Evolutionary conservation across 2,329 filamentous ascomycete genomes (phyloP).

Genomic region (Clonostachys solani): DNA sequence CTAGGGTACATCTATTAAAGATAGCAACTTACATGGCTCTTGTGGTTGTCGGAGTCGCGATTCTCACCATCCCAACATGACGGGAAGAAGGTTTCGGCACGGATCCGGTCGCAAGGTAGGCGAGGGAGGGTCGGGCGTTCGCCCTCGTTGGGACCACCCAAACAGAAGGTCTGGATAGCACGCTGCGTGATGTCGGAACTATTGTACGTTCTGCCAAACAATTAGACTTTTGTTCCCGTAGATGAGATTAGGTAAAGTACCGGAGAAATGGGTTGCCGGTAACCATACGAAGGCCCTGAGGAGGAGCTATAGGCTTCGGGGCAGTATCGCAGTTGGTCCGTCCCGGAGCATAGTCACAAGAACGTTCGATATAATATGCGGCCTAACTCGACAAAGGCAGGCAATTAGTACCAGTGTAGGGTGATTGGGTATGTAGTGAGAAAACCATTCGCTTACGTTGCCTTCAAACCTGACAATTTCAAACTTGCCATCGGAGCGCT

Average conservation of each 20-base stretch:
- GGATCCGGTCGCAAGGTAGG: slow-evolving; percentile 45
- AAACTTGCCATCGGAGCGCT: slow-evolving; percentile 52
- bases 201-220: slow-evolving; percentile 11
- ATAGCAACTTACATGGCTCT: slow-evolving; percentile 41
- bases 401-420: neutral
- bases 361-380: slow-evolving; percentile 16
- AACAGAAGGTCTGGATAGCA: slow-evolving; percentile 53
- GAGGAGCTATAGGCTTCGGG: slow-evolving; percentile 48
- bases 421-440: no score
- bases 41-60: slow-evolving; percentile 49
- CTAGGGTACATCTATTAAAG: no score
- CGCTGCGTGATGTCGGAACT: slow-evolving; percentile 36
- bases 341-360: slow-evolving; percentile 17
- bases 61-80: slow-evolving; percentile 60
- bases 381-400: neutral
- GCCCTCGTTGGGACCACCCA: slow-evolving; percentile 35
- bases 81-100: slow-evolving; percentile 53
- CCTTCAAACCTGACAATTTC: slow-evolving; percentile 25
- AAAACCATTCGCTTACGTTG: slow-evolving; percentile 8
- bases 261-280: slow-evolving; percentile 52
- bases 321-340: slow-evolving; percentile 12
- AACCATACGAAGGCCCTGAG: slow-evolving; percentile 60
- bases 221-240: neutral
- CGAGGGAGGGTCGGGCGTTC: slow-evolving; percentile 12
- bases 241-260: neutral